Base-by-base conservation (phyloP, 2,329 filamentous ascomycete genomes). In the Chaetomium olivaceum region DNA sequence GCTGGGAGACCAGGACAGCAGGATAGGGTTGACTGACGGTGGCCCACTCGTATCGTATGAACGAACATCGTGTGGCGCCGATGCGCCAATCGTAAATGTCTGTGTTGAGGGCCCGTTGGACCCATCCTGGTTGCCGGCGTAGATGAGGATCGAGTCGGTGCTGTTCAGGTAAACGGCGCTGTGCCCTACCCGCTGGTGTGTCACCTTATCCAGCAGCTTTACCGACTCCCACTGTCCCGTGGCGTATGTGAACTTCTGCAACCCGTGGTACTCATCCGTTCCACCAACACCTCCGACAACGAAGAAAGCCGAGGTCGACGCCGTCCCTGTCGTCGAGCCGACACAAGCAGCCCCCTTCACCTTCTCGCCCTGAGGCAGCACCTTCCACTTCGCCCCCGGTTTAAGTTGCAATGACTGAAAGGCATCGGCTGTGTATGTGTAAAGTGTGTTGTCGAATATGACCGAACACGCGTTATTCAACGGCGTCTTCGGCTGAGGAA, bases 321-420 rank as follows among this genome's bases (percentile, higher is more conserved):
- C 75, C 68, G 90, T 83, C 23, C 83, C 83, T 25, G 89, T 83
- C 27, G 83, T 85, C 46, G 88, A 88, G 63, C 88, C 88, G 25
- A 96, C 90, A 77, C 94, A 98, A 7, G 87, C 87, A 50, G 86
- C 91, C 55, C 91, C 91, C 1, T 86, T 87, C 25, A 97, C 91
- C 21, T 87, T 80, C 67, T 89, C 83, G 58, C 91, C 92, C 75
- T 83, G 84, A 0, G 83, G 73, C 70, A 95, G 77, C 70, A 82
- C 75, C 69, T 84, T 80, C 94, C 94, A 97, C 78, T 86, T 78
- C 58, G 87, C 90, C 59, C 90, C 90, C 70, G 87, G 78, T 68
- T 85, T 79, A 69, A 98, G 79, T 14, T 83, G 78, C 69, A 98
- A 78, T 9, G 90, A 90, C 75, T 93, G 86, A 72, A 98, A 93